These are phyloP conservation scores for Erysiphe pisi DNA, from an alignment of 2,329 filamentous ascomycete species.

Conservation along the genomic window DNA sequence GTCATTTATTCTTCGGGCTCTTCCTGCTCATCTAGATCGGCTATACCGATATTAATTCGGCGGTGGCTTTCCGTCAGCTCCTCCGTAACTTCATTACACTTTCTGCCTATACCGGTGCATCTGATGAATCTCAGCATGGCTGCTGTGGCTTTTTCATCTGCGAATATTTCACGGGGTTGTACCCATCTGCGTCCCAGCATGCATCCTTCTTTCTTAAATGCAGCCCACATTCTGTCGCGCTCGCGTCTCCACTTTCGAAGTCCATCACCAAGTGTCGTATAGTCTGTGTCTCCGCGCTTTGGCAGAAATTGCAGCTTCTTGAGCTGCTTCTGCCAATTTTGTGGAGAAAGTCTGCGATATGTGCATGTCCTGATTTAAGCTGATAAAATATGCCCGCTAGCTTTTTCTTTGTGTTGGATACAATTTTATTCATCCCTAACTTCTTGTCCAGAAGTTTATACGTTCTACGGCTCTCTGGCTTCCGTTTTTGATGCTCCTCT, in stretches of 20 bases:
- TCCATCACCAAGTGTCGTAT: background rate
- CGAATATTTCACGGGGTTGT: background rate
- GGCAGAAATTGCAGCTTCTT: background rate
- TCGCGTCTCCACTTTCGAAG: background rate
- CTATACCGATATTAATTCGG: background rate
- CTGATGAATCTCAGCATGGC: background rate
- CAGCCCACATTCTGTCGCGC: slow-evolving; percentile 5
- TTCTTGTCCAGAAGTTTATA: background rate
- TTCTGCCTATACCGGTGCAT: background rate
- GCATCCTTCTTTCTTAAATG: background rate
- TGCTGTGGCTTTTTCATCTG: slow-evolving; percentile 4
- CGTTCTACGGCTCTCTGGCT: background rate
- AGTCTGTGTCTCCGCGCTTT: background rate
- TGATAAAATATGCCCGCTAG: background rate
- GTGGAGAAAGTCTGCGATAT: background rate
- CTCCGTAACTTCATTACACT: background rate
- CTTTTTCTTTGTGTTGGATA: background rate
- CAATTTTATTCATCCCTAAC: background rate
- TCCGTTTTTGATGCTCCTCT: background rate
- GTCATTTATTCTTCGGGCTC: slow-evolving; percentile 1
- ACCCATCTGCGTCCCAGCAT: background rate
- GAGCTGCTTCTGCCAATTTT: background rate
- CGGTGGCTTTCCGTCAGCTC: background rate
- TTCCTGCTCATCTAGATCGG: background rate
- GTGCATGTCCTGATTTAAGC: slow-evolving; percentile 4